Percentiles rank a stretch among this genome's conserved stretches.
Conservation (phyloP, 192 early-diverging fungal species). For the Coemansia sp. region DNA sequence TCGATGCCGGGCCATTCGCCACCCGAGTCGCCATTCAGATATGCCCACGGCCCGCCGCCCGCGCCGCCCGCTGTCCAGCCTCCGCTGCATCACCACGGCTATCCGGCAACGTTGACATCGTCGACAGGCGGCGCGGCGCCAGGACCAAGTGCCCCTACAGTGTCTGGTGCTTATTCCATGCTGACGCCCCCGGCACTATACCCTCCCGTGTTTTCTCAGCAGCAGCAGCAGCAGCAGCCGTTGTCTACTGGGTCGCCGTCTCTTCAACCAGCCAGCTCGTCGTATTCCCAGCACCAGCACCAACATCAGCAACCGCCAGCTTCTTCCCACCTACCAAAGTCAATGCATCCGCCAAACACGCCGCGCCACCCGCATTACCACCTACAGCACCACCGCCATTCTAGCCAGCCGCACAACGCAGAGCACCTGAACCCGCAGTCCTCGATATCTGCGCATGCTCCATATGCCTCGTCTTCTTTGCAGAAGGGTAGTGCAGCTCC, state of each 20-base stretch:
- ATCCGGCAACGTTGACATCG: background rate
- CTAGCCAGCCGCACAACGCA: conserved; percentile 32
- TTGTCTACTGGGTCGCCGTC: conserved; percentile 10
- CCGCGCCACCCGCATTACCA: conserved; percentile 21
- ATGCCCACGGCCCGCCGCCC: conserved; percentile 41
- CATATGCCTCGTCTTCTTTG: background rate
- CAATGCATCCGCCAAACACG: conserved; percentile 13
- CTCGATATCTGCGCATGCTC: background rate
- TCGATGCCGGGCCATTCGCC: conserved; percentile 33
- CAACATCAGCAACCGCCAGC: conserved; percentile 8
- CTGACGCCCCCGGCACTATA: conserved; percentile 45
- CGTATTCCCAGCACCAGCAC: conserved; percentile 17
- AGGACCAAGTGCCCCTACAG: conserved; percentile 21
- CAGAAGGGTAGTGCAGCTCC: conserved; percentile 5
- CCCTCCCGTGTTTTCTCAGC: conserved; percentile 34
- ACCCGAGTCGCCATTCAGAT: conserved; percentile 46
- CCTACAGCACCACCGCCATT: conserved; percentile 37
- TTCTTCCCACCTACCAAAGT: conserved; percentile 12
- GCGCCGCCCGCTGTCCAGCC: conserved; percentile 38
- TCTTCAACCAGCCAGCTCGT: conserved; percentile 4
- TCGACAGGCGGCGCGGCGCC: conserved; percentile 2
- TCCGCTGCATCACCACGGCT: conserved; percentile 21
- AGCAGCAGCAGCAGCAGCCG: conserved; percentile 7
- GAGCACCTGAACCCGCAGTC: conserved; percentile 7
- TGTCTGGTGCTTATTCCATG: conserved; percentile 23